Conservation (phyloP, 2,329 filamentous ascomycete genomes). For the Pseudohalonectria lignicola region DNA sequence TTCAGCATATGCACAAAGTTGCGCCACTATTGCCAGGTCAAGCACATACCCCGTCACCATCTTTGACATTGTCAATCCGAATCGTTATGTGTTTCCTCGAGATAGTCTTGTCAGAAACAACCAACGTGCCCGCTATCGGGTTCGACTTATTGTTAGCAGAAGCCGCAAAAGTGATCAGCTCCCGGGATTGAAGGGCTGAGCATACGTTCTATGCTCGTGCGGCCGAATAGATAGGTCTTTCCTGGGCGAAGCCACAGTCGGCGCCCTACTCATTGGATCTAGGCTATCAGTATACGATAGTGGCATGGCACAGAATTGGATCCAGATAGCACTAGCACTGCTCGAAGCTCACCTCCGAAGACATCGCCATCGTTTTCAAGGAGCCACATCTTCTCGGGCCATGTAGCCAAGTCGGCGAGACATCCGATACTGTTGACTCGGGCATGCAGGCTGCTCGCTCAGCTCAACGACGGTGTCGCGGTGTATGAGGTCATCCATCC, state of each 20-base stretch:
- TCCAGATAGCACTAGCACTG: no score
- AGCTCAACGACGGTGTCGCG: no score
- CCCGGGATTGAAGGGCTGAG: no score
- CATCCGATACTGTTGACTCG: no score
- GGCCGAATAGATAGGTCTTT: slow-evolving; percentile 75
- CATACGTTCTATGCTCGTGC: slow-evolving; percentile 57
- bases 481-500: no score
- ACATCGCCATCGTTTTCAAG: slow-evolving; percentile 45
- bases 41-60: slow-evolving; percentile 54
- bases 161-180: no score
- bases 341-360: slow-evolving; percentile 30
- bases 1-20: no score
- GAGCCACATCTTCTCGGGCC: slow-evolving; percentile 59
- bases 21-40: no score
- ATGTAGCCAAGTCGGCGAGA: no score
- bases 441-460: no score
- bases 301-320: no score
- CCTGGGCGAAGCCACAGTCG: slow-evolving; percentile 79
- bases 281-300: slow-evolving; percentile 5
- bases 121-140: slow-evolving; percentile 48
- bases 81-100: slow-evolving; percentile 84
- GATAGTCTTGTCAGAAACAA: slow-evolving; percentile 69
- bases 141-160: slow-evolving; percentile 2
- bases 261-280: slow-evolving; percentile 36
- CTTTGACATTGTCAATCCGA: slow-evolving; percentile 51